These are phyloP conservation scores for Chimonanthus praecox DNA, from an alignment of 164 flowering plant species.

Conservation along the genomic window DNA sequence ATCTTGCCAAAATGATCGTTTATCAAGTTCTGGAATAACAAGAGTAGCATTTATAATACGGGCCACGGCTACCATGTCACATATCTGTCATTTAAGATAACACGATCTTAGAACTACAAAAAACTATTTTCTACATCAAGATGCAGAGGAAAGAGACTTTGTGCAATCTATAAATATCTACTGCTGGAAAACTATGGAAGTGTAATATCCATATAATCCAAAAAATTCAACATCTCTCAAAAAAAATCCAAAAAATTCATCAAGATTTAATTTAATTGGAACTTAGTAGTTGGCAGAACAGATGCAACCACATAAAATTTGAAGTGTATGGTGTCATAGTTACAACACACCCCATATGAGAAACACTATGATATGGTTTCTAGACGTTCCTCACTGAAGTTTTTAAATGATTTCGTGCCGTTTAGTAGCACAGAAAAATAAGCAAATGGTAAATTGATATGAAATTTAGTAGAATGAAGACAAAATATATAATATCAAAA, in stretches of 20 bases:
- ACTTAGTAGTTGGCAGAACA: background rate
- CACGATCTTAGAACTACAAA: background rate
- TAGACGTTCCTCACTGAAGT: no score
- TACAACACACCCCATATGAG: no score
- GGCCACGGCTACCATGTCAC: constrained; percentile 98
- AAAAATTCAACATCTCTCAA: background rate
- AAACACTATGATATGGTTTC: no score
- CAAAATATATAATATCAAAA: no score
- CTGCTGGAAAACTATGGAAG: background rate
- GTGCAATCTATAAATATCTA: background rate
- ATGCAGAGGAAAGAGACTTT: background rate
- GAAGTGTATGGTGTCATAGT: no score
- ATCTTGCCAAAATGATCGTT: constrained; percentile 91
- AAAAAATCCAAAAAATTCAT: background rate
- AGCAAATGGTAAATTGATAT: no score
- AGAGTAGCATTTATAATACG: constrained; percentile 91
- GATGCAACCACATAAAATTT: background rate
- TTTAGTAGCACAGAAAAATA: no score
- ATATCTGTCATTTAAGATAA: constrained; percentile 51
- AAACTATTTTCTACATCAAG: background rate
- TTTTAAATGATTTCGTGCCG: no score
- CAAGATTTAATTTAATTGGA: no score
- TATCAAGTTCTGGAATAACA: constrained; percentile 92
- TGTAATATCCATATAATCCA: background rate
- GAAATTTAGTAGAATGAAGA: no score